A percentile compares a stretch with the other conserved stretches of the same genome.
Conservation (phyloP, 2,329 filamentous ascomycete species). For the Colletotrichum sp. region DNA sequence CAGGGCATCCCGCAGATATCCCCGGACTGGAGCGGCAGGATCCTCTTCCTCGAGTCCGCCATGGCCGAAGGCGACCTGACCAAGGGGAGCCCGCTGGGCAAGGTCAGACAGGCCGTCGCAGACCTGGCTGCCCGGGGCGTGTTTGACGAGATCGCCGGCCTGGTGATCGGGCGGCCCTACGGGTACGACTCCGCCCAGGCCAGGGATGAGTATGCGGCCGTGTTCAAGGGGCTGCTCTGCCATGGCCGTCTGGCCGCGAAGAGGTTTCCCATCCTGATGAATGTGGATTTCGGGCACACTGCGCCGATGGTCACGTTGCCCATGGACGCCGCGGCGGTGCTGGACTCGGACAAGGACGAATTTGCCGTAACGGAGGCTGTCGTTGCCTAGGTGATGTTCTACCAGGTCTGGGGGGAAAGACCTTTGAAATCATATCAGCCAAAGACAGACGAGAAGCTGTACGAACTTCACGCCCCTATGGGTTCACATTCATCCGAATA, state of each 20-base stretch:
- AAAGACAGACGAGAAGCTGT: background rate
- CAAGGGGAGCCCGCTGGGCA: slow-evolving; percentile 27
- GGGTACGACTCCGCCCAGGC: slow-evolving; percentile 40
- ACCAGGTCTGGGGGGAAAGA: background rate
- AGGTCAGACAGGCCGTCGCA: slow-evolving; percentile 38
- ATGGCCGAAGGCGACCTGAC: slow-evolving; percentile 29
- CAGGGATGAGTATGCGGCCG: slow-evolving; percentile 29
- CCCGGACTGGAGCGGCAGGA: slow-evolving; percentile 40
- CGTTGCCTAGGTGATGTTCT: background rate
- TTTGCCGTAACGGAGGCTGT: slow-evolving; percentile 35
- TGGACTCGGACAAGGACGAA: slow-evolving; percentile 41
- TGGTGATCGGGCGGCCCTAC: slow-evolving; percentile 46
- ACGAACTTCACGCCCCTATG: background rate
- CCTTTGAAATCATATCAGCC: background rate
- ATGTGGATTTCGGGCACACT: slow-evolving; percentile 49
- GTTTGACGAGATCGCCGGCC: slow-evolving; percentile 43
- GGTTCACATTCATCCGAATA: background rate
- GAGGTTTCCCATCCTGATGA: slow-evolving; percentile 44
- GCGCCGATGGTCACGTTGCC: slow-evolving; percentile 46
- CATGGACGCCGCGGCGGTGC: slow-evolving; percentile 36
- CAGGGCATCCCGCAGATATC: slow-evolving; percentile 34
- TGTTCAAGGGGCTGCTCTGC: slow-evolving; percentile 38
- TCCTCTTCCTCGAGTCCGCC: slow-evolving; percentile 47
- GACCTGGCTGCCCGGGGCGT: slow-evolving; percentile 46
- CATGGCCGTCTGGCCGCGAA: slow-evolving; percentile 32